These are phyloP conservation scores for Nakazawaea ishiwadae DNA, from an alignment of 805 yeast species.

Conservation along the genomic window DNA sequence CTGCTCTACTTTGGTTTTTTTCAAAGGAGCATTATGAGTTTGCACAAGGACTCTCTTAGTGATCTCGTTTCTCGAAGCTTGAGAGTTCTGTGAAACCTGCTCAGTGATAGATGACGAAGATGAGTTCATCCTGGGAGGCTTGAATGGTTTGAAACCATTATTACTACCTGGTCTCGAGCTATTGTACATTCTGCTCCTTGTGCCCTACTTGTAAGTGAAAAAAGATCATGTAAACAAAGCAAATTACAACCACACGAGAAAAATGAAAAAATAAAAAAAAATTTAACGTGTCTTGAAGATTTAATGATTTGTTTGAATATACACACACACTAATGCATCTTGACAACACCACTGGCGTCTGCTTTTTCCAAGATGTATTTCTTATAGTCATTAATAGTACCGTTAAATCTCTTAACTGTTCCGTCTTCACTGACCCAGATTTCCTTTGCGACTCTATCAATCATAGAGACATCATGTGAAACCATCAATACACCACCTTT, in stretches of 20 bases:
- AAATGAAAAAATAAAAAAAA: not conserved
- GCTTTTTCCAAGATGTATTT: constrained; percentile 79
- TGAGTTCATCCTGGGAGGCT: constrained; percentile 3
- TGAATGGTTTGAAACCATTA: constrained; percentile 10
- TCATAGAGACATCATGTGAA: constrained; percentile 93
- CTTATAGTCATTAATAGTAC: constrained; percentile 85
- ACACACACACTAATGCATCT: constrained; percentile 49
- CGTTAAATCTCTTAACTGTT: constrained; percentile 70
- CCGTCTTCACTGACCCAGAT: constrained; percentile 95
- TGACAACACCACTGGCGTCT: constrained; percentile 85
- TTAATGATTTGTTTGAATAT: not conserved
- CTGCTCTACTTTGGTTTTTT: not conserved
- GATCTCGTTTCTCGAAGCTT: too few species aligned
- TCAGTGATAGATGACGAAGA: not conserved
- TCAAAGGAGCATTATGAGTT: not conserved
- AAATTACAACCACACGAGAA: not conserved
- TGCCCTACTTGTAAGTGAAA: too few species aligned
- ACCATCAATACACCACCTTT: constrained; percentile 98
- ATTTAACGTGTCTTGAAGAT: not conserved
- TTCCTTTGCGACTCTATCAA: constrained; percentile 84
- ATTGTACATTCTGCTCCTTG: constrained; percentile 7
- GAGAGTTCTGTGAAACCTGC: not conserved
- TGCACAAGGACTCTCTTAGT: constrained; percentile 1
- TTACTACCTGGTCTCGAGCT: not conserved
- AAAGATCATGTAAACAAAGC: too few species aligned